Conservation (phyloP, 139 green algal genomes). For the Coelastrella sp. region DNA sequence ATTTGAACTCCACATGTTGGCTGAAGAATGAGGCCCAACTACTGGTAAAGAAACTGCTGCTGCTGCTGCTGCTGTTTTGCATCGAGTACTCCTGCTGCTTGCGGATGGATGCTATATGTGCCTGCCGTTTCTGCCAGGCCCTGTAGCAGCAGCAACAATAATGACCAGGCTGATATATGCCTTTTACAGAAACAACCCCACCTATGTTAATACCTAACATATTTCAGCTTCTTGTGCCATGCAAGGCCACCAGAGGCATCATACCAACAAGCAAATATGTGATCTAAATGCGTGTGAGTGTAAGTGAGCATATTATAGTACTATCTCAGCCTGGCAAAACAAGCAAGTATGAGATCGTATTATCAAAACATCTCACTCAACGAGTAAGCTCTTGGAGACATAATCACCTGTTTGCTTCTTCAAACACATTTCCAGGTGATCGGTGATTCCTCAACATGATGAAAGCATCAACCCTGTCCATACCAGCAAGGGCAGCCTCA, state of each 20-base stretch:
- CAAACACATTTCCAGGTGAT: conserved; percentile 63
- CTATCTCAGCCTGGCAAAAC: neutral
- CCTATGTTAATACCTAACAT: no score
- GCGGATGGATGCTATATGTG: conserved; percentile 8
- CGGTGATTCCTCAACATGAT: conserved; percentile 58
- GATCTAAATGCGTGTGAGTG: no score
- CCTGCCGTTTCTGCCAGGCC: conserved; percentile 40
- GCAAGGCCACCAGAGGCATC: no score
- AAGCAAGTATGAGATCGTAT: neutral
- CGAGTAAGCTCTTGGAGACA: neutral
- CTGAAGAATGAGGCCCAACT: conserved; percentile 24
- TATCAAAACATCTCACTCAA: neutral
- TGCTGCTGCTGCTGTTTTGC: neutral
- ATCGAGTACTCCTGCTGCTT: neutral
- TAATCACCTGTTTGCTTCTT: conserved; percentile 44
- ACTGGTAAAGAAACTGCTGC: neutral
- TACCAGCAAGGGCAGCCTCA: conserved; percentile 56
- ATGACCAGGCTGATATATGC: neutral
- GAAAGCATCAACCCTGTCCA: conserved; percentile 64
- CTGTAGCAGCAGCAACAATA: neutral
- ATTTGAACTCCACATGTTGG: conserved; percentile 30
- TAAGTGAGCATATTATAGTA: no score
- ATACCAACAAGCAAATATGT: no score
- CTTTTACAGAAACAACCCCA: neutral
- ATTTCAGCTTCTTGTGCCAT: no score